Evolutionary conservation across 768 basidiomycete genomes (phyloP), one percentile per base, ranked within the genome.

Genomic region (Suillus placidus): DNA sequence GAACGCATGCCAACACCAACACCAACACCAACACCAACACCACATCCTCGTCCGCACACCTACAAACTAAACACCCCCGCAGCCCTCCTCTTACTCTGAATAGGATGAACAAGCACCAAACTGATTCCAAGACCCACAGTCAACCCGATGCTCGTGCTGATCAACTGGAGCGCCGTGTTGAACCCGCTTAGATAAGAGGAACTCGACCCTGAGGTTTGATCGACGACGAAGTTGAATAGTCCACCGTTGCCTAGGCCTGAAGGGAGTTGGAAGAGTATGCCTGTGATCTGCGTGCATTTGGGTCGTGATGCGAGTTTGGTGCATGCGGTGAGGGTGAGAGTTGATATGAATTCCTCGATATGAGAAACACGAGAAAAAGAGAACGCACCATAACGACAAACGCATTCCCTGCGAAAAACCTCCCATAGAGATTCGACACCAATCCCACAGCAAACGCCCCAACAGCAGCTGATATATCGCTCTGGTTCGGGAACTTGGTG

Each of bases 361-460:
- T 3, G 23, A 51, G n/a, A 23, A 23, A 49, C 13, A 49, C 12
- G 23, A 30, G 38, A 20, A 20, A 34, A 30, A 30, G 38, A 56
- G 5, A 16, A 76, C 83, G 42, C 51, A 92, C 91, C 87, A 93
- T 92, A 66, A 94, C 87, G 26, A 93, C 90, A 72, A 94, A 94
- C 1, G 91, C 87, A 60, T 89, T 88, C 14, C 91, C 90, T 4
- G 82, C 79, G 70, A 90, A 88, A 74, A 93, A 83, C 47, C 89
- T 85, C 3, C 88, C 90, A 67, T 91, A 94, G 6, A 94, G 49
- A 73, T 94, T 94, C 37, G 93, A 85, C 57, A 93, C 80, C 63
- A 94, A 79, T 7, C 93, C 93, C 49, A 95, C 92, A 1, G 89
- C 87, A 71, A 95, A 92, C 2, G 91, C 89, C 82, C 89, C 93